Evolutionary conservation across 345 rosid genomes (phyloP).

Genomic region (Heritiera littoralis): DNA sequence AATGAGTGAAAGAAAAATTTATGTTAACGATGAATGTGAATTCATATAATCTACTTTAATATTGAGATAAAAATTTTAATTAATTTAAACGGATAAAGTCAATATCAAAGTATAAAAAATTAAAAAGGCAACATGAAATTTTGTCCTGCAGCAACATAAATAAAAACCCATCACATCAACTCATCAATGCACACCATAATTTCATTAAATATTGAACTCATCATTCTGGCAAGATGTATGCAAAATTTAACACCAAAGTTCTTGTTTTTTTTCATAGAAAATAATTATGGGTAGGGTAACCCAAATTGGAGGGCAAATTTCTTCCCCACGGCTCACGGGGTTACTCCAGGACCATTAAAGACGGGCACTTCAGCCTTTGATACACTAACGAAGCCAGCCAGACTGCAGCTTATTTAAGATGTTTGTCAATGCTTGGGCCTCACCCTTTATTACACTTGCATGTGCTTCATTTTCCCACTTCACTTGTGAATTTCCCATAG

Average conservation of each 20-base stretch:
- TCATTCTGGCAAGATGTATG: constrained; percentile 15
- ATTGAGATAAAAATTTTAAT: no score
- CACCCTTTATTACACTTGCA: constrained; percentile 12
- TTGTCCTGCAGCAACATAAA: not conserved
- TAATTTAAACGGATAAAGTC: no score
- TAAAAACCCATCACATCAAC: not conserved
- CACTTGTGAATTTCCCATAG: not conserved
- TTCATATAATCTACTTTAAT: no score
- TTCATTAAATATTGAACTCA: constrained; percentile 2
- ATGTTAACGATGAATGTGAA: no score
- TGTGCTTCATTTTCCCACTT: constrained; percentile 7
- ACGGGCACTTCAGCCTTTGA: not conserved
- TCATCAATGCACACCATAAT: not conserved
- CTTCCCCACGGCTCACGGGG: constrained; percentile 29
- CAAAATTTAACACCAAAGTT: not conserved
- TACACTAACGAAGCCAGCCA: not conserved
- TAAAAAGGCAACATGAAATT: not conserved
- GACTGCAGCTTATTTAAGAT: constrained; percentile 19
- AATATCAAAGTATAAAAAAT: not conserved
- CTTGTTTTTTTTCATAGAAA: not conserved
- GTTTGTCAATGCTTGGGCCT: constrained; percentile 15
- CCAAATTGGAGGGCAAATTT: constrained; percentile 14
- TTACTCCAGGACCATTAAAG: constrained; percentile 26
- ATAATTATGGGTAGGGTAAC: constrained; percentile 4
- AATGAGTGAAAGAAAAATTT: no score